Evolutionary conservation across 139 green algal species (phyloP).

Genomic region (Volvox africanus): DNA sequence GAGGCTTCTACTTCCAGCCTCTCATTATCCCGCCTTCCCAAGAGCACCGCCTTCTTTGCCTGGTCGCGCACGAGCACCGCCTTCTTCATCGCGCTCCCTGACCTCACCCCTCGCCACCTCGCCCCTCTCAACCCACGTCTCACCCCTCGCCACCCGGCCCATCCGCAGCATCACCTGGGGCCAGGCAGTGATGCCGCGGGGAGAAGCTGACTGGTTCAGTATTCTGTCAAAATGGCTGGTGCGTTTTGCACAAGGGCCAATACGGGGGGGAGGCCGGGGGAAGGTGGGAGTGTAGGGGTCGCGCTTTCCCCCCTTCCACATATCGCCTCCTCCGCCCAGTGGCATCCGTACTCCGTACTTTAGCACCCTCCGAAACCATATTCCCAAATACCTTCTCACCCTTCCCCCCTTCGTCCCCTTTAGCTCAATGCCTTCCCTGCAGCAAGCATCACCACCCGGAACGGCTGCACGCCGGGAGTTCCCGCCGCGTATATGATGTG

Average conservation of each 20-base stretch:
- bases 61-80: neutral
- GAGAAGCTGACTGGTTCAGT: slow-evolving; percentile 23
- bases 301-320: too few species aligned
- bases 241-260: neutral
- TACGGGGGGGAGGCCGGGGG: too few species aligned
- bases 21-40: too few species aligned
- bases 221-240: slow-evolving; percentile 8
- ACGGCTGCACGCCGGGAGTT: slow-evolving; percentile 36
- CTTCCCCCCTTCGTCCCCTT: neutral
- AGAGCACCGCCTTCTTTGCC: too few species aligned
- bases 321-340: too few species aligned
- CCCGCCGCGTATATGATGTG: slow-evolving; percentile 36
- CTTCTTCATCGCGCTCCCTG: neutral
- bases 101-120: neutral
- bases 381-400: neutral
- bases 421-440: slow-evolving; percentile 17
- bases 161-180: slow-evolving; percentile 10
- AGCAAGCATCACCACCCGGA: slow-evolving; percentile 35
- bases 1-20: too few species aligned
- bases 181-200: neutral
- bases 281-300: too few species aligned
- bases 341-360: too few species aligned
- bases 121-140: neutral
- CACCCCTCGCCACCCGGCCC: neutral
- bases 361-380: too few species aligned